These are phyloP conservation scores for Fusarium abutilonis DNA, from an alignment of 2,329 filamentous ascomycete species.

Conservation along the genomic window DNA sequence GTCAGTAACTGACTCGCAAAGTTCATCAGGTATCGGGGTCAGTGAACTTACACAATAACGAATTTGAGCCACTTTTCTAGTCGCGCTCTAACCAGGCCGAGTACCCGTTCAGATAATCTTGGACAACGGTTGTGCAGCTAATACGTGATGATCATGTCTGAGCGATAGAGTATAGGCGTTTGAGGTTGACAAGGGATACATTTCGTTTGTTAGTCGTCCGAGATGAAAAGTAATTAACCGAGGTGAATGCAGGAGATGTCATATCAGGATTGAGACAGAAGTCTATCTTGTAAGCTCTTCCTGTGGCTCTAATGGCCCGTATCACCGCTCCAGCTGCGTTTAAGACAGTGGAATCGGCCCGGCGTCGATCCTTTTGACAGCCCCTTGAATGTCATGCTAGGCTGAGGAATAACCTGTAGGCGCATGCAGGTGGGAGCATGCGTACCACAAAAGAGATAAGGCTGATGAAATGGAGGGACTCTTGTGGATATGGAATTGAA, in stretches of 20 bases:
- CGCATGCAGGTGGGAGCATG: too few relatives aligned
- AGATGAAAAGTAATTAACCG: neutral
- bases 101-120: constrained; percentile 2
- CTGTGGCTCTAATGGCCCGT: neutral
- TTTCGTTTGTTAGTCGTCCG: neutral
- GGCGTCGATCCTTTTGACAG: constrained; percentile 11
- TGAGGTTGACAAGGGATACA: neutral
- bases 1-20: constrained; percentile 9
- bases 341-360: constrained; percentile 8
- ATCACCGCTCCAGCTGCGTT: too few relatives aligned
- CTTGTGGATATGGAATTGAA: neutral
- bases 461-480: neutral
- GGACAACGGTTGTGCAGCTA: neutral
- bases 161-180: too few relatives aligned
- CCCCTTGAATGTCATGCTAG: neutral
- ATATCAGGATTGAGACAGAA: neutral
- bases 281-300: neutral
- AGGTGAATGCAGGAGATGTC: neutral
- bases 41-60: constrained; percentile 1
- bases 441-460: too few relatives aligned
- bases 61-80: constrained; percentile 29
- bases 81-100: constrained; percentile 25
- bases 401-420: neutral
- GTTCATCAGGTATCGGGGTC: constrained; percentile 2
- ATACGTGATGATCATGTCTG: neutral